These are phyloP conservation scores for Ensete ventricosum DNA, from an alignment of 176 grass and related monocot genomes.

Conservation along the genomic window DNA sequence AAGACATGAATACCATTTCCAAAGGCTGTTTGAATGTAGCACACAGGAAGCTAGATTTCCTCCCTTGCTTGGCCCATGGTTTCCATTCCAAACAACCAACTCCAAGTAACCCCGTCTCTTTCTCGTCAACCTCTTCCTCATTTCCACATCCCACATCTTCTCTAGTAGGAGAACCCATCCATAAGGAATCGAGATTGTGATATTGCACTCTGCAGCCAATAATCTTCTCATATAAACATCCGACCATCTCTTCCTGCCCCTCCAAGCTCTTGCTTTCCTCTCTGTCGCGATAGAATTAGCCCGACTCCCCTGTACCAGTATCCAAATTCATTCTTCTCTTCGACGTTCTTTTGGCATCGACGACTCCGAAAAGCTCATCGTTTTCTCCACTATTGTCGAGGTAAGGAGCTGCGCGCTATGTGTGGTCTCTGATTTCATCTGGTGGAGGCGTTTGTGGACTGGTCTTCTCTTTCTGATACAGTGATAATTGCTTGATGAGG, in stretches of 20 bases:
- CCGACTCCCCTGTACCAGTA: background rate
- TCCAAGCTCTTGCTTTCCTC: background rate
- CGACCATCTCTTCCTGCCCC: background rate
- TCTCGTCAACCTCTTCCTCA: too few species aligned
- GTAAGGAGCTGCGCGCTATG: too few species aligned
- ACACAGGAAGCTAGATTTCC: conserved; percentile 3
- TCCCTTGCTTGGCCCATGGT: conserved; percentile 8
- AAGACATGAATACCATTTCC: background rate
- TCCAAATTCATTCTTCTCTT: background rate
- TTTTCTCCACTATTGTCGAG: background rate
- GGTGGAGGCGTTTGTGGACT: too few species aligned
- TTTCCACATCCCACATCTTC: background rate
- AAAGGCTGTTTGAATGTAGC: conserved; percentile 8
- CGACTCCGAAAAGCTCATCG: background rate
- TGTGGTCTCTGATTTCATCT: too few species aligned
- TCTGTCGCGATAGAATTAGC: background rate
- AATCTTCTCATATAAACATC: background rate
- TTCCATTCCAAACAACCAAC: background rate
- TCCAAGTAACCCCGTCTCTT: background rate
- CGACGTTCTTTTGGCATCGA: background rate
- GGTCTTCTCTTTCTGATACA: background rate
- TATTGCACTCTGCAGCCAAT: too few species aligned
- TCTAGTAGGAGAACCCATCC: background rate
- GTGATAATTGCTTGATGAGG: conserved; percentile 6
- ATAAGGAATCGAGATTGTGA: too few species aligned